Base-by-base conservation (phyloP, 1,284 basidiomycete species). In the Ustilago lituana region DNA sequence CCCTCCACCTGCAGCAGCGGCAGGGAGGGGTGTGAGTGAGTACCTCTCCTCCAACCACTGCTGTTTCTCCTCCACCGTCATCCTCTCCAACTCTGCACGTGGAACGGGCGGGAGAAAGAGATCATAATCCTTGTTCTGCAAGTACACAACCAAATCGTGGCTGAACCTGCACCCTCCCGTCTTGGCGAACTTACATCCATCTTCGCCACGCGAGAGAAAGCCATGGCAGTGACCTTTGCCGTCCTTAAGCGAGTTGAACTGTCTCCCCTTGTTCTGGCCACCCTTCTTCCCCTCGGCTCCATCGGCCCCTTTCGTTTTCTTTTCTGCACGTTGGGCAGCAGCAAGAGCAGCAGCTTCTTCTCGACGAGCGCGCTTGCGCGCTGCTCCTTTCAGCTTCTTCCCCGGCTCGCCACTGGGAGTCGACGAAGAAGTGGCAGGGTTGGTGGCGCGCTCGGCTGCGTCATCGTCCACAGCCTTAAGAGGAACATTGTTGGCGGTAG, bases 91-190 rank as follows among this genome's bases (percentile, higher is more conserved):
- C 14, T 57, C 27, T 11, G 22, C 47, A 22, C 59, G 38, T 1
- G 55, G 26, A 3, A 51, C 46, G 2, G 83, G 78, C 0, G 83
- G 46, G 5, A 83, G 73, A 41, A 84, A 86, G 20, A 95, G 85
- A 79, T 96, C 94, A 45, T 80, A 83, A 0, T 89, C 87, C 84
- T 96, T 96, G 1, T 86, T 86, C 15, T 85, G 85, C 31, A 97
- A 87, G 83, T 96, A 98, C 3, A 84, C 85, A 3, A 85, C 74
- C 60, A 94, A 85, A 74, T 93, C 90, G 81, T 98, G 95, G 3
- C 88, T 89, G 78, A 88, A 91, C 31, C 89, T 87, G 78, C 94
- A 97, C 5, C 49, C 59, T 1, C 40, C 47, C 17, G 55, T 60
- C 17, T 37, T 38, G 9, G 32, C 46, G 27, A 71, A 71, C 43